Evolutionary conservation across 306 rosid genomes (phyloP).

Genomic region (Lathyrus oleraceus): DNA sequence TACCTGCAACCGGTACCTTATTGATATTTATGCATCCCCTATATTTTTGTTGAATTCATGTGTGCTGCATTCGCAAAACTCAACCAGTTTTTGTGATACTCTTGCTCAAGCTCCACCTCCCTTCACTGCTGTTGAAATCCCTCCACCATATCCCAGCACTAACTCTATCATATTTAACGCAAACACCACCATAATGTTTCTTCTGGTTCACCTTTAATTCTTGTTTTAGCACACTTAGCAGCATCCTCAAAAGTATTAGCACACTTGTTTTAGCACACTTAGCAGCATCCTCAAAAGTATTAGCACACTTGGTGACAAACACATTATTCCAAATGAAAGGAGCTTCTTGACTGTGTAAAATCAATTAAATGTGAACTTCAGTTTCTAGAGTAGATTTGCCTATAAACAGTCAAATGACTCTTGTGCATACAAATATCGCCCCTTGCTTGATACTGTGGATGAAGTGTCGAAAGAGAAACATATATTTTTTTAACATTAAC

Average conservation of each 20-base stretch:
- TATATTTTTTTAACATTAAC: background rate
- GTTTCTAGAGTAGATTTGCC: constrained; percentile 15
- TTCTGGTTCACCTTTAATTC: background rate
- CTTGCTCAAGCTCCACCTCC: background rate
- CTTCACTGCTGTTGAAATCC: background rate
- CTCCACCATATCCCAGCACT: background rate
- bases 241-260: background rate
- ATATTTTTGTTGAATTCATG: background rate
- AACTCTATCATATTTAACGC: background rate
- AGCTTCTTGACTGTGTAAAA: constrained; percentile 20
- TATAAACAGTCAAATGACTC: background rate
- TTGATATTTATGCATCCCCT: background rate
- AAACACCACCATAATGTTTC: background rate
- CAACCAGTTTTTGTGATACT: background rate
- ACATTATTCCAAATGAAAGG: constrained; percentile 19
- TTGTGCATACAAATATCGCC: background rate
- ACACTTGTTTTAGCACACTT: no score
- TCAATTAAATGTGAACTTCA: constrained; percentile 17
- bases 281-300: background rate
- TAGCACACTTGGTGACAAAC: background rate
- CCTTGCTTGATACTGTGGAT: constrained; percentile 26
- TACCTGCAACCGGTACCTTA: background rate
- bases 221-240: background rate
- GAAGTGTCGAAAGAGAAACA: constrained; percentile 4
- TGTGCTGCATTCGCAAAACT: background rate